A percentile compares a stretch with the other conserved stretches of the same genome.
phyloP scores from a whole-genome alignment of 192 early-diverging fungal genomes.

The Irineochytrium annulatum region DNA sequence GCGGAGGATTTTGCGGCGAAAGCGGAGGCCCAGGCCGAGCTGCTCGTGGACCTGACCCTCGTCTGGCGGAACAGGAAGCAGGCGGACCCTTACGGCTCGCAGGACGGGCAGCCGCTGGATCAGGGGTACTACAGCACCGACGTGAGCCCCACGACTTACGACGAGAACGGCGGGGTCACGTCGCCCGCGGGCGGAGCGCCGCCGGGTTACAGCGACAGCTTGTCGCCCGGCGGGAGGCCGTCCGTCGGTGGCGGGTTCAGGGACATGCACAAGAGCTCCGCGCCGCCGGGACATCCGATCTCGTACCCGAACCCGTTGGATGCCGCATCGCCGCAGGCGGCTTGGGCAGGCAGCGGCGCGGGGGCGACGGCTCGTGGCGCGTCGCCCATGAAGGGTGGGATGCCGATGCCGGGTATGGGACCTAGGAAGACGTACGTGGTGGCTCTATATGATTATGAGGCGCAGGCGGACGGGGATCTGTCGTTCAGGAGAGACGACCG shows the following conservation, averaged over 20 bases:
- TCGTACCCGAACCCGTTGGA: not conserved
- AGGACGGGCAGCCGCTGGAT: no score
- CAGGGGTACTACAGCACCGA: conserved; percentile 1
- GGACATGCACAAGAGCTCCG: not conserved
- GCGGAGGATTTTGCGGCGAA: conserved; percentile 15
- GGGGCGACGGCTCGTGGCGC: not conserved
- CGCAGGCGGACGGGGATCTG: conserved; percentile 78
- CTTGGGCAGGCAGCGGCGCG: not conserved
- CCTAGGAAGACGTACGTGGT: conserved; percentile 6
- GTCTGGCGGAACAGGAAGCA: conserved; percentile 8
- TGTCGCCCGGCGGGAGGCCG: not conserved
- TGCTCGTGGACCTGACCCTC: conserved; percentile 19
- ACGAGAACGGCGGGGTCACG: no score
- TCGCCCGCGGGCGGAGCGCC: no score
- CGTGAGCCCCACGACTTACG: no score
- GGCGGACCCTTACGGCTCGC: no score
- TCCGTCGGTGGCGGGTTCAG: not conserved
- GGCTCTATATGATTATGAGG: conserved; percentile 84
- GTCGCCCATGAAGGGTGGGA: not conserved
- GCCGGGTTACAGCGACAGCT: no score
- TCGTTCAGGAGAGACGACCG: conserved; percentile 81
- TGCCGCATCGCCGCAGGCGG: not conserved
- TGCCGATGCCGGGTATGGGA: no score
- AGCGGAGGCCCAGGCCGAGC: conserved; percentile 6
- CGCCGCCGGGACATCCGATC: no score